Base-by-base conservation (phyloP, 2,329 filamentous ascomycete species). In the Fusarium protoensiforme region DNA sequence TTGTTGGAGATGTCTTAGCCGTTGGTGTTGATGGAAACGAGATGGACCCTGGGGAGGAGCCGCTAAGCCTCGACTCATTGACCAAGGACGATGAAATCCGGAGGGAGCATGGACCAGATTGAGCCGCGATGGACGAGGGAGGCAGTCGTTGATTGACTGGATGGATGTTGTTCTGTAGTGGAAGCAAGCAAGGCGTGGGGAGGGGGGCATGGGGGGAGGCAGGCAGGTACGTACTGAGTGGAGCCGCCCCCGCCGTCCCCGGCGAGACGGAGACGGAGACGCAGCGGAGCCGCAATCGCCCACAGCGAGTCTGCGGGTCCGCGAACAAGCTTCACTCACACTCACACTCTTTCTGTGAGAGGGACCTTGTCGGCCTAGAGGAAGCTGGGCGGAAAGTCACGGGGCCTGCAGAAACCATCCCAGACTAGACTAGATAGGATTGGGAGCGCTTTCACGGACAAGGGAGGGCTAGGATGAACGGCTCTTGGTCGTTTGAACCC, bases 241-340 rank as follows among this genome's bases (percentile, higher is more conserved):
- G 74, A 60, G 61, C 61, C 38, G n/a, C 36, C 43, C 58, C 61
- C 51, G 72, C 61, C 65, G 61, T 60, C 75, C 59, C 73, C 76
- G 73, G 74, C 73, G 65, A 66, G 75, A 73, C 68, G 76, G 65
- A 67, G 72, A 72, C 70, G 72, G 75, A 78, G 71, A 71, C 73
- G 76, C 76, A 76, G 76, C 76, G 76, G 76, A 78, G 76, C 76
- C 76, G 76, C 76, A 78, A 78, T 76, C 62, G 58, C 27, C 61
- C 63, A 54, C 61, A 65, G 33, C 67, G 64, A 67, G 54, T 57
- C 66, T 78, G 76, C 76, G 76, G 76, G 76, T 78, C 76, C 76
- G 76, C 76, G 74, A 69, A 56, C 67, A 51, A 66, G 64, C 64
- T 60, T 64, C 51, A 60, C 18, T 43, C 31, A 29, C 33, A 22